phyloP scores from a whole-genome alignment of 352 stramenopile genomes.

The Discostella stelligera region DNA sequence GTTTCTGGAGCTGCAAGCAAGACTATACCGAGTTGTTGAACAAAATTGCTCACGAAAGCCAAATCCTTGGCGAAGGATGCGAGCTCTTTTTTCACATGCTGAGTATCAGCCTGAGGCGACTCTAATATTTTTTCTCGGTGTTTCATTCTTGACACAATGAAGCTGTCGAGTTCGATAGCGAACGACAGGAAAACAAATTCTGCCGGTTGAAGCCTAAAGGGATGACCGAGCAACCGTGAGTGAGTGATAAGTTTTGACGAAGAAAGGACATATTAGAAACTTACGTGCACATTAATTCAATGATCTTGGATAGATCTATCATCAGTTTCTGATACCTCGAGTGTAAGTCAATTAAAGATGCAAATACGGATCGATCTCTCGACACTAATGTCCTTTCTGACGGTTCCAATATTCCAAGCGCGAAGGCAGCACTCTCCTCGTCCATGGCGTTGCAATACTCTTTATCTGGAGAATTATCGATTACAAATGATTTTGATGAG shows the following conservation, averaged over 20 bases:
- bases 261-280: constrained; percentile 12
- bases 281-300: constrained; percentile 73
- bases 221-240: not conserved
- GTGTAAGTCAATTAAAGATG: constrained; percentile 75
- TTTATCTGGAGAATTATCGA: constrained; percentile 15
- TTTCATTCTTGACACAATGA: constrained; percentile 50
- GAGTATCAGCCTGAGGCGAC: constrained; percentile 32
- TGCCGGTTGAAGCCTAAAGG: constrained; percentile 65
- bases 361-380: constrained; percentile 76
- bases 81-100: constrained; percentile 43
- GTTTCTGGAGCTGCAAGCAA: constrained; percentile 75
- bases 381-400: constrained; percentile 53
- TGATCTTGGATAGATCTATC: constrained; percentile 69
- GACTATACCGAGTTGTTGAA: constrained; percentile 77
- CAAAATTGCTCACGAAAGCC: constrained; percentile 77
- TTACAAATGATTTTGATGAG: constrained; percentile 17
- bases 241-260: not conserved
- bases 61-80: constrained; percentile 58
- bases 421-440: constrained; percentile 64
- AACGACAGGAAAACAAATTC: constrained; percentile 83
- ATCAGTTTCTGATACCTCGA: constrained; percentile 69
- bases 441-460: constrained; percentile 54
- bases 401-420: constrained; percentile 65
- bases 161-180: constrained; percentile 74
- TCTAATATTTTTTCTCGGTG: constrained; percentile 36